Conservation (phyloP, 441 rosid genomes). For the Kokia cookei region DNA sequence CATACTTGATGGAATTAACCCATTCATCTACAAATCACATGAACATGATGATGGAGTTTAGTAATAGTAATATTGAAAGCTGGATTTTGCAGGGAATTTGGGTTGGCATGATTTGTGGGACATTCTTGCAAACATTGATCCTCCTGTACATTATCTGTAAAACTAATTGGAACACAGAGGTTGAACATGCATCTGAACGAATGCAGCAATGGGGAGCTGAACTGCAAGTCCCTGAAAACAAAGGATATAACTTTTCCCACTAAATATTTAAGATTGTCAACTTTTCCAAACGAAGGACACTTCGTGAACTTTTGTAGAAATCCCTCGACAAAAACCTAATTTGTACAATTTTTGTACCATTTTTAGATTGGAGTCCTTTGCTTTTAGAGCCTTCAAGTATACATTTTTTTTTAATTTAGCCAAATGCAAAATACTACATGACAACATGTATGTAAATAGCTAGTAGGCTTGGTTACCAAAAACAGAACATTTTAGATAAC, state of each 20-base stretch:
- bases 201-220: constrained; percentile 62
- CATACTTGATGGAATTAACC: too few species aligned
- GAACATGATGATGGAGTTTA: not conserved
- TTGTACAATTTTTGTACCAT: not conserved
- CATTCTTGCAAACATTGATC: constrained; percentile 67
- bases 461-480: not conserved
- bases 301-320: too few species aligned
- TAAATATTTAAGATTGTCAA: not conserved
- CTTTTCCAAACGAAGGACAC: too few species aligned
- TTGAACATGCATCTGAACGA: constrained; percentile 64
- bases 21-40: too few species aligned
- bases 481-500: not conserved
- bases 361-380: not conserved
- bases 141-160: constrained; percentile 44
- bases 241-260: not conserved
- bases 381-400: not conserved
- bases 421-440: not conserved
- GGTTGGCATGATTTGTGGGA: constrained; percentile 85
- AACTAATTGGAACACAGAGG: constrained; percentile 86
- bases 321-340: not conserved
- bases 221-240: not conserved
- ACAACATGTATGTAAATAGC: not conserved
- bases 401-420: not conserved
- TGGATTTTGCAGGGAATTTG: constrained; percentile 60
- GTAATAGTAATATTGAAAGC: not conserved